Evolutionary conservation across 257 asterid species (phyloP).

Genomic region (Jasminum sambac): DNA sequence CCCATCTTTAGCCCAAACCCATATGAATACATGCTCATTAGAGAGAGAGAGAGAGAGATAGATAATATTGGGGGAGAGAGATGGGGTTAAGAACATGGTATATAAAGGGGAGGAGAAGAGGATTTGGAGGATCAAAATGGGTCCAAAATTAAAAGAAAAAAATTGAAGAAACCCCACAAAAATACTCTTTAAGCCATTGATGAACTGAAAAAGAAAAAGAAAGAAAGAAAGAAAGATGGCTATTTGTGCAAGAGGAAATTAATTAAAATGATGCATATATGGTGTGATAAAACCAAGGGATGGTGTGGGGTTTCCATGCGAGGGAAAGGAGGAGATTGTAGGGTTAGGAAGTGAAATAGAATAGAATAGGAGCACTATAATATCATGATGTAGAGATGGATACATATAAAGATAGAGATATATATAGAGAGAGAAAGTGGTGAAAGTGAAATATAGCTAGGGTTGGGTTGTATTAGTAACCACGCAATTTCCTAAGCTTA

Average conservation of each 20-base stretch:
- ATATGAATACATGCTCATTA: background rate
- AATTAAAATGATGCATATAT: too few species aligned
- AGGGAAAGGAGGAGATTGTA: conserved; percentile 38
- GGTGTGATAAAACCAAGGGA: conserved; percentile 29
- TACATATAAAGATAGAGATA: conserved; percentile 47
- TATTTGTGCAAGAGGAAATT: too few species aligned
- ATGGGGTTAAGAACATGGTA: background rate
- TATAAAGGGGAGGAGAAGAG: conserved; percentile 8
- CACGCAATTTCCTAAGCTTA: conserved; percentile 60
- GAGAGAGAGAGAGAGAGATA: conserved; percentile 6
- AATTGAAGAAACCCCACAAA: conserved; percentile 34
- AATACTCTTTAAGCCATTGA: conserved; percentile 17
- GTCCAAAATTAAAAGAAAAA: conserved; percentile 35
- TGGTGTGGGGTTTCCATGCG: conserved; percentile 30
- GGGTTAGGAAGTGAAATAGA: conserved; percentile 43
- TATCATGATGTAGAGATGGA: conserved; percentile 34
- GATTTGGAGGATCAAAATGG: conserved; percentile 57
- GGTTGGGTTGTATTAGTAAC: conserved; percentile 31
- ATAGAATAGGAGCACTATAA: conserved; percentile 38
- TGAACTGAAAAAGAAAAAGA: conserved; percentile 3
- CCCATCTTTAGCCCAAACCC: background rate
- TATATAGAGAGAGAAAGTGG: conserved; percentile 21
- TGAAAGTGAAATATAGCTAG: conserved; percentile 20
- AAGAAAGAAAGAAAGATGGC: background rate
- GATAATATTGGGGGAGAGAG: conserved; percentile 19